phyloP scores from a whole-genome alignment of 75 land plant species.

The Pinus taeda region DNA sequence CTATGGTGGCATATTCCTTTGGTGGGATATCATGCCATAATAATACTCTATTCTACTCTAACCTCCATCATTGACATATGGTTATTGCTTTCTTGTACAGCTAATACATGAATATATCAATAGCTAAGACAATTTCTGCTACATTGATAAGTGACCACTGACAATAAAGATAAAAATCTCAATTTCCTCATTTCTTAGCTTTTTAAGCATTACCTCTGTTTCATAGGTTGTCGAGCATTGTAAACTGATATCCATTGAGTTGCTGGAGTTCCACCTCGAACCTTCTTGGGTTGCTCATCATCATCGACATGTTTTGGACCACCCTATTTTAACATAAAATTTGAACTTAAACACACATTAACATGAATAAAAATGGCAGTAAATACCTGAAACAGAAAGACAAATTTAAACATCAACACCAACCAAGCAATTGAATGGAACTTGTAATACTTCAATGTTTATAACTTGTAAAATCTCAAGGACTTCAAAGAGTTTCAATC shows the following conservation, averaged over 20 bases:
- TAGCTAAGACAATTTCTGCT: background rate
- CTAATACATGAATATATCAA: background rate
- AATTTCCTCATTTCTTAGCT: background rate
- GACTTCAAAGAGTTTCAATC: background rate
- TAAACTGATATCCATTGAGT: slow-evolving; percentile 98
- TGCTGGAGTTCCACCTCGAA: slow-evolving; percentile 89
- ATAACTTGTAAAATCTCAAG: background rate
- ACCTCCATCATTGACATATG: too few relatives aligned
- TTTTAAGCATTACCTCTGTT: slow-evolving; percentile 66
- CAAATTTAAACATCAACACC: background rate
- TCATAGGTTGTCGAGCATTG: slow-evolving; percentile 92
- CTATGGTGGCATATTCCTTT: too few relatives aligned
- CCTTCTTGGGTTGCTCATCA: slow-evolving; percentile 93
- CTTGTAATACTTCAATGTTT: too few relatives aligned
- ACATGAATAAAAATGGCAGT: background rate
- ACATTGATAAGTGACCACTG: background rate
- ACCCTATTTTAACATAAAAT: slow-evolving; percentile 19
- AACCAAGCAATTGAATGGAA: background rate
- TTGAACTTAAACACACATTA: background rate
- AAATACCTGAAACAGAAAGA: background rate
- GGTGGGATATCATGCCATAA: too few relatives aligned
- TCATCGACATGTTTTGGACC: too few relatives aligned
- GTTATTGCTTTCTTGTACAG: background rate
- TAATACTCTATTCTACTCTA: too few relatives aligned
- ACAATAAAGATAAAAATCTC: too few relatives aligned